These are phyloP conservation scores for Friedmanniomyces simplex DNA, from an alignment of 495 filamentous ascomycete species.

Conservation along the genomic window DNA sequence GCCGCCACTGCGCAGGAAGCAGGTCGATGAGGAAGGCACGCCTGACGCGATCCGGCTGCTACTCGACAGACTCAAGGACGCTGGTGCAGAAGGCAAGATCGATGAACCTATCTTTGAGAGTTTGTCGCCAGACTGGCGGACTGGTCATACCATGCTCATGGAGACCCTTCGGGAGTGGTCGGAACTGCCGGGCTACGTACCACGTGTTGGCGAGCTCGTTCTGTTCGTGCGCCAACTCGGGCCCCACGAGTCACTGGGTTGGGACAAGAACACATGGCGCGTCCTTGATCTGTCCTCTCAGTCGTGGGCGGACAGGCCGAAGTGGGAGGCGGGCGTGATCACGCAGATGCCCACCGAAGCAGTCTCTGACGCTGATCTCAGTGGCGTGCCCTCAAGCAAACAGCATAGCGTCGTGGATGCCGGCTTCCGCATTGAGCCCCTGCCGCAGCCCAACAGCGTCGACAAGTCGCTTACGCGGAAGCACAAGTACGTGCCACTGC, in stretches of 20 bases:
- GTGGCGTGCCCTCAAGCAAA: slow-evolving; percentile 31
- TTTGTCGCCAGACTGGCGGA: slow-evolving; percentile 45
- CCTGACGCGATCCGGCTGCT: slow-evolving; percentile 43
- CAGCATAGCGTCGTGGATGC: slow-evolving; percentile 38
- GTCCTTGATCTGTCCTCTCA: too few species aligned
- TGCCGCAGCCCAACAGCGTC: slow-evolving; percentile 38
- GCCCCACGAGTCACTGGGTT: slow-evolving; percentile 29
- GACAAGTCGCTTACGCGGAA: slow-evolving; percentile 42
- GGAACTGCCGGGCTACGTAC: slow-evolving; percentile 41
- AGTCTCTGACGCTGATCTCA: slow-evolving; percentile 36
- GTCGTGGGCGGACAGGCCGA: slow-evolving; percentile 30
- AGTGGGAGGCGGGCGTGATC: slow-evolving; percentile 49
- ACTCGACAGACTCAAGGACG: slow-evolving; percentile 39
- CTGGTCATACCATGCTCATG: slow-evolving; percentile 34
- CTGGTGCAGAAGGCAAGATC: slow-evolving; percentile 22
- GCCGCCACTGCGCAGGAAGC: slow-evolving; percentile 14
- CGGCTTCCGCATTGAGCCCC: slow-evolving; percentile 50
- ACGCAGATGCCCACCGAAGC: slow-evolving; percentile 37
- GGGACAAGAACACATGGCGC: slow-evolving; percentile 19
- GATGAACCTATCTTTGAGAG: slow-evolving; percentile 40
- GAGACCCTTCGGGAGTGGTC: slow-evolving; percentile 25
- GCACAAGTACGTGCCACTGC: slow-evolving; percentile 45
- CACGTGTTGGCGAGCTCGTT: slow-evolving; percentile 48
- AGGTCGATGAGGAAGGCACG: slow-evolving; percentile 38
- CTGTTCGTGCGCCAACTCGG: slow-evolving; percentile 38